Evolutionary conservation across 2,329 filamentous ascomycete species (phyloP), one percentile per base, ranked within the genome.

Genomic region (Penicillium sp.): DNA sequence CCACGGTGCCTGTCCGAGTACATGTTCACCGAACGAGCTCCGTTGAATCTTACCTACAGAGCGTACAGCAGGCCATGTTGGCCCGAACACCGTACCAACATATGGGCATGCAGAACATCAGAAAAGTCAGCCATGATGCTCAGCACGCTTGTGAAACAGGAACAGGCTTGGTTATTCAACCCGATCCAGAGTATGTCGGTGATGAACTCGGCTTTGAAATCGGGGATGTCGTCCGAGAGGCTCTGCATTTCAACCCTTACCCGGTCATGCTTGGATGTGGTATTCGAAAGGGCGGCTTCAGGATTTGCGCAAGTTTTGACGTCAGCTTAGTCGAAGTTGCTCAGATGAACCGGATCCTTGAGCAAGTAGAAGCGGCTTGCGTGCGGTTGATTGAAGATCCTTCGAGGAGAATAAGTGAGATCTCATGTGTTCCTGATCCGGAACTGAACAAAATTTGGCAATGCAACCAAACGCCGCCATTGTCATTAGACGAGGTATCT

Each of bases 101-200:
- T 57, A 77, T 82, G 68, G 82, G 82, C 5, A 76, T 83, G 67
- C 82, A 84, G 64, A 78, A 83, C 48, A 83, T 84, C 61, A 73
- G 81, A 45, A 75, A 75, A 60, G 73, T 77, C 48, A 78, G 75
- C 66, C 67, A 63, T n/a, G 76, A 78, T 66, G 75, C 76, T 5
- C 75, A 77, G 30, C 69, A 75, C 57, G 76, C 76, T 21, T 76
- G 74, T 26, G 74, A 76, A 58, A 71, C 74, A 5, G 64, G 66
- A 0, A 78, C 73, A 1, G 76, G 77, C 1, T 58, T 79, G 31
- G 76, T 79, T 35, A 74, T 79, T 38, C 78, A 79, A 54, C 76
- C 75, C 1, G 75, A 78, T 26, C 72, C 76, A 0, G 75, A 78
- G 31, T 76, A 77, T 45, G 69, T 67, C 23, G 73, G 72, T 29